Evolutionary conservation across 345 rosid species (phyloP).

Genomic region (Lagerstroemia speciosa): DNA sequence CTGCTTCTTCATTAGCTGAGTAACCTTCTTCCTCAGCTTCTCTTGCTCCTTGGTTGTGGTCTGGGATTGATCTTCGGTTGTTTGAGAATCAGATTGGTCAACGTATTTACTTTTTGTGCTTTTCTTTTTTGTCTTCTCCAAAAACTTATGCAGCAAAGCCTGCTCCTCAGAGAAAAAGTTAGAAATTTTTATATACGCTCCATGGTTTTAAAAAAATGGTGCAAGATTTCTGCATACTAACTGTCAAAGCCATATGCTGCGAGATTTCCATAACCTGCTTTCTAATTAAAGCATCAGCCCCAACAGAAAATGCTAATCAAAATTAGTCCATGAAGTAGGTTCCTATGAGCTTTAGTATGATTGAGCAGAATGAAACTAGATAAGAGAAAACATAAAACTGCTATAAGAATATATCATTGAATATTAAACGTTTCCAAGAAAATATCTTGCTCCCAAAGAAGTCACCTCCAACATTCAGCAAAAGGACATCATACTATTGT

Average conservation of each 20-base stretch:
- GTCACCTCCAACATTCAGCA: not conserved
- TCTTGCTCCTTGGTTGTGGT: slow-evolving; percentile 33
- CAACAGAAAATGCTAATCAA: not conserved
- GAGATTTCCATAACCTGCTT: not conserved
- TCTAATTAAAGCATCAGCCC: not conserved
- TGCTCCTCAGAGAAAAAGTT: slow-evolving; percentile 17
- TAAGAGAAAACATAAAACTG: not conserved
- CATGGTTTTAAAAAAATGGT: not conserved
- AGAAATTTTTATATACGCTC: not conserved
- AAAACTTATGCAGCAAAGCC: slow-evolving; percentile 64
- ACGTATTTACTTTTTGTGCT: slow-evolving; percentile 17
- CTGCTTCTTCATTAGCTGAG: slow-evolving; percentile 52
- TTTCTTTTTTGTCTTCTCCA: slow-evolving; percentile 65
- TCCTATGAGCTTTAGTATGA: not conserved
- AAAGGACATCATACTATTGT: not conserved
- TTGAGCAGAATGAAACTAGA: no score
- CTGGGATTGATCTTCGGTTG: slow-evolving; percentile 20
- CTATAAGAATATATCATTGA: not conserved
- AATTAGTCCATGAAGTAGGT: not conserved
- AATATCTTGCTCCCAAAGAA: not conserved
- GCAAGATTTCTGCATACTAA: not conserved
- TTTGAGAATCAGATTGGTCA: slow-evolving; percentile 27
- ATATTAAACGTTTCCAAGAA: not conserved
- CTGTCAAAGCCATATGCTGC: not conserved
- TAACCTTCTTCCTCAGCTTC: slow-evolving; percentile 51